Percentiles rank a stretch among this genome's conserved stretches.
phyloP scores from a whole-genome alignment of 345 rosid species.

The Populus ilicifolia region DNA sequence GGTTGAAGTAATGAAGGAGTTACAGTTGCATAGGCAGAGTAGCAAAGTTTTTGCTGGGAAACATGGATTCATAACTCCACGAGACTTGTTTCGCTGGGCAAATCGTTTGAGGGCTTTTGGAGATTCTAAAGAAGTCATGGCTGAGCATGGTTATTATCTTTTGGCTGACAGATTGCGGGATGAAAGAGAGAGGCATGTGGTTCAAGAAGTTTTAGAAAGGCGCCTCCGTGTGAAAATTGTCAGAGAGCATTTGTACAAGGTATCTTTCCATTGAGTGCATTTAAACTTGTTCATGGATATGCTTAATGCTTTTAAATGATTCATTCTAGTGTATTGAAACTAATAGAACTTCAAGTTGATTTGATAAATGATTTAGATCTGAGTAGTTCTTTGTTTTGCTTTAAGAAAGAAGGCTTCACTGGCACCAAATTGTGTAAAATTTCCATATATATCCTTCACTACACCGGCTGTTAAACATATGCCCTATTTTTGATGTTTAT shows the following conservation, averaged over 20 bases:
- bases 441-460: not conserved
- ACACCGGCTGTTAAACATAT: not conserved
- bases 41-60: constrained; percentile 98
- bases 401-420: not conserved
- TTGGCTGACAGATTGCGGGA: constrained; percentile 92
- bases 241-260: constrained; percentile 69
- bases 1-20: constrained; percentile 91
- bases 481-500: not conserved
- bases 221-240: constrained; percentile 57
- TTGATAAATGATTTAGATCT: not conserved
- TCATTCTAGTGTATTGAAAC: too few relatives aligned
- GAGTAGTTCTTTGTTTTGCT: not conserved
- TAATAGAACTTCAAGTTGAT: not conserved
- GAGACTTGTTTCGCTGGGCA: constrained; percentile 98
- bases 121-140: constrained; percentile 70
- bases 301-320: too few relatives aligned
- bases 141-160: constrained; percentile 86
- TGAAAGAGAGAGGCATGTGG: constrained; percentile 69
- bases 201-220: constrained; percentile 70
- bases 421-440: not conserved
- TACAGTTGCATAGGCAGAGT: constrained; percentile 83
- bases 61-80: constrained; percentile 94
- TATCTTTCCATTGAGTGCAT: constrained; percentile 9
- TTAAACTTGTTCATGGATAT: too few relatives aligned
- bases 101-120: constrained; percentile 67